Evolutionary conservation across 1,284 basidiomycete species (phyloP), one percentile per base, ranked within the genome.

Genomic region (Sparassis latifolia): DNA sequence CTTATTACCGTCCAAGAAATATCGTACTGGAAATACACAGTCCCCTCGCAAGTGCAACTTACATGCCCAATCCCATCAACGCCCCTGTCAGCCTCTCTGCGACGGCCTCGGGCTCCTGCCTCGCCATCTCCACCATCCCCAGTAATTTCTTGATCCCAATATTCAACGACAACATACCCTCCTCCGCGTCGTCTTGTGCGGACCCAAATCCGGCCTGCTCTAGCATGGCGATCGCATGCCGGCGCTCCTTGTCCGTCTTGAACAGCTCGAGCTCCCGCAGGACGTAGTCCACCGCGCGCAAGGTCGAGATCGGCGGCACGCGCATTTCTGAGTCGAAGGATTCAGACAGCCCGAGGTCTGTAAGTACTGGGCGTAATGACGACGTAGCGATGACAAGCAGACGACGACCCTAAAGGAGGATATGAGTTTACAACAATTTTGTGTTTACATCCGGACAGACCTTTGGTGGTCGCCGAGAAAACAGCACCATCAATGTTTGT

Each of bases 61-160:
- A 77, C 72, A 76, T 77, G 46, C 74, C 70, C 53, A 83, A 65
- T 5, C 77, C 79, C 71, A 92, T 77, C 57, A 95, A 67, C 51
- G 83, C 86, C 42, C 76, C 77, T 45, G 79, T 80, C 51, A 95
- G 69, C 58, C 90, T 79, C 62, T 85, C 80, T n/a, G 80, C 87
- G 33, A 82, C 83, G 58, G 81, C 82, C 45, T 88, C 83, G 2
- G 89, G 89, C 64, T 94, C 96, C 71, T 98, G 93, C 61, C 95
- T 78, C 41, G 95, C 92, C 95, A 98, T 98, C 76, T 99, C 96
- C 28, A 95, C 80, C 55, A 92, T 80, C 51, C 86, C 93, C 62
- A 99, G 67, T 64, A 99, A 66, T 71, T 92, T 94, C 81, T 98
- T 98, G 62, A 99, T 84, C 4, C 96, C 97, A 49, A 99, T 86